A percentile compares a stretch with the other conserved stretches of the same genome.
Evolutionary conservation across 371 early-diverging fungal species (phyloP).

Genomic region (Circinella minor): DNA sequence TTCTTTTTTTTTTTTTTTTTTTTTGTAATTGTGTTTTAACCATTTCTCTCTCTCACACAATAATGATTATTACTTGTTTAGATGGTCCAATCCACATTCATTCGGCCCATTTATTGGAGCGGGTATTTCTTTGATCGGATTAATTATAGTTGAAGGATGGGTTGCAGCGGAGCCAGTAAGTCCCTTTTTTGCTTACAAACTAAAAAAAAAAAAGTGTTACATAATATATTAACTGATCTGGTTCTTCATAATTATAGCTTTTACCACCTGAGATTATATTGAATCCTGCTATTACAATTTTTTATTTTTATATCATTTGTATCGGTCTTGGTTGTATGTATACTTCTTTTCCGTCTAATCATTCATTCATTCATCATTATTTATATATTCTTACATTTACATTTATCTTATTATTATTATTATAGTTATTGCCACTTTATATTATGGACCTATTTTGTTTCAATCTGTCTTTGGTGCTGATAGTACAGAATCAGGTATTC

Average conservation of each 20-base stretch:
- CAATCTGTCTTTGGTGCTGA: conserved; percentile 50
- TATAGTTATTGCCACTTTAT: conserved; percentile 65
- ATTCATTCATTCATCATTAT: neutral
- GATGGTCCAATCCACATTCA: conserved; percentile 21
- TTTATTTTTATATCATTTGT: conserved; percentile 46
- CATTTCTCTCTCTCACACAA: no score
- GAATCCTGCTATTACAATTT: conserved; percentile 15
- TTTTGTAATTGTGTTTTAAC: neutral
- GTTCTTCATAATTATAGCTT: conserved; percentile 10
- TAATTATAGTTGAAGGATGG: conserved; percentile 31
- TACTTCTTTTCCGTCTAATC: neutral
- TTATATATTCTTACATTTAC: neutral
- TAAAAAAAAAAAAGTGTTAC: conserved; percentile 6
- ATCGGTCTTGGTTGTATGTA: conserved; percentile 62
- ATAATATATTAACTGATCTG: conserved; percentile 17
- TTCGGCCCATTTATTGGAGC: conserved; percentile 26
- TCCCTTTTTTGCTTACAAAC: conserved; percentile 4
- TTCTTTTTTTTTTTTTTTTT: neutral
- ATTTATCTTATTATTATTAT: neutral
- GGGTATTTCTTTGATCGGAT: conserved; percentile 16
- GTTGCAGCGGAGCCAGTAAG: conserved; percentile 29
- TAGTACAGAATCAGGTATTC: conserved; percentile 49
- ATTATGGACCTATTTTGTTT: conserved; percentile 71
- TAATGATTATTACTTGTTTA: neutral
- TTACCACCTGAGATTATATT: conserved; percentile 20